phyloP scores from a whole-genome alignment of 805 yeast genomes.

The Priceomyces medius region DNA sequence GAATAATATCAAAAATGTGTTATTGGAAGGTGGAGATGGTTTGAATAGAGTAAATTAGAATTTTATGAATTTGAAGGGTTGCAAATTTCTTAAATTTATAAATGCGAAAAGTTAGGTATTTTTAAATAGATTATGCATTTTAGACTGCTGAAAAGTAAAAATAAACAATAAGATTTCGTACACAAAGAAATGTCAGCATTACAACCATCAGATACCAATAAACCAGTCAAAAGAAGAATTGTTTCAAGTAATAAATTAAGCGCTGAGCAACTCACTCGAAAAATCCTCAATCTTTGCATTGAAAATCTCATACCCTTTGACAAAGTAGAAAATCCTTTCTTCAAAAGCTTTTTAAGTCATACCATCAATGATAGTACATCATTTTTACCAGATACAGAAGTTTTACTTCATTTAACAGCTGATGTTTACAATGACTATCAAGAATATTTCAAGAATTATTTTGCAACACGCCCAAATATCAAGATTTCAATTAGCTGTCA shows the following conservation, averaged over 20 bases:
- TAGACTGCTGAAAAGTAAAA: no score
- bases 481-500: conserved; percentile 20
- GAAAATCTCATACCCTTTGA: conserved; percentile 24
- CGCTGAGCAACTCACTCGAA: conserved; percentile 7
- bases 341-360: conserved; percentile 13
- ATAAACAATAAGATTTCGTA: no score
- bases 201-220: conserved; percentile 5
- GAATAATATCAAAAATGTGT: conserved; percentile 50
- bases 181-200: not conserved
- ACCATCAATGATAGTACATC: conserved; percentile 4
- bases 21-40: conserved; percentile 41
- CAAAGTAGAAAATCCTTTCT: conserved; percentile 13
- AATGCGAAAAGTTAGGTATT: no score
- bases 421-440: conserved; percentile 20
- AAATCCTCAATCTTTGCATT: conserved; percentile 15
- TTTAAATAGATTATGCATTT: no score
- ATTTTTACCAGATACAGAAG: conserved; percentile 15
- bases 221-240: conserved; percentile 6
- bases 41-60: conserved; percentile 28
- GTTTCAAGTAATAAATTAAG: conserved; percentile 4
- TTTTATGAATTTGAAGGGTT: not conserved
- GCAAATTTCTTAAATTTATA: not conserved
- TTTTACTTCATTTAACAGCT: conserved; percentile 16
- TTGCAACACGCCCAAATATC: conserved; percentile 9
- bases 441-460: conserved; percentile 17